Base-by-base conservation (phyloP, 139 green algal genomes). In the Volvox reticuliferus region DNA sequence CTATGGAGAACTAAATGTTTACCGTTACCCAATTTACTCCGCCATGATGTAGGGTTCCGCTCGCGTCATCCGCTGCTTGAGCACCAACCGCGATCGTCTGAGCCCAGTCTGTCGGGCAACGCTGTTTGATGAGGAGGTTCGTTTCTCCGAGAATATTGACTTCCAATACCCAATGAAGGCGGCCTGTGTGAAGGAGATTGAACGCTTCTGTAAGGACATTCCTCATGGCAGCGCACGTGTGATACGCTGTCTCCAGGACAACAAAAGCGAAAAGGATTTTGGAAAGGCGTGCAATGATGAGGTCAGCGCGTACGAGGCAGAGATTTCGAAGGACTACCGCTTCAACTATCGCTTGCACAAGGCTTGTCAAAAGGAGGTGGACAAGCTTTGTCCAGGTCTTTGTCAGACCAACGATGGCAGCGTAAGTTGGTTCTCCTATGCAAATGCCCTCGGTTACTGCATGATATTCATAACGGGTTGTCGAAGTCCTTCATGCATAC, bases 261-360 rank as follows among this genome's bases (percentile, higher is more conserved):
- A 98, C 62, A 91, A 96, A 33, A 87, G 94, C 19, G 82, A 96
- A 1, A 90, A 92, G 32, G 94, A 96, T 20, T 98, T 98, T 92
- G 91, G 93, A 32, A 91, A 87, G 1, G 95, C 97, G 30, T 99
- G 97, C 95, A 88, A 91, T 24, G 91, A 94, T 22, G 96, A 98
- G 92, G 90, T 99, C 13, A 85, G 89, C 44, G 33, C 65, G 0
- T 96, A 98, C 80, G 90, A 98, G 94, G 73, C 93, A n/a, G 89
- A 94, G 69, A 92, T 92, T 14, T 93, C 90, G 61, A 71, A 92
- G 35, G 97, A 99, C 93, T 99, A 98, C 93, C 94, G 97, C 35
- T 93, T 99, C n/a, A 99, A 98, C 93, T 97, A 95, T 91, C 94
- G 97, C 32, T 94, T 99, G 28, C 82, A 91, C n/a, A 96, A 94